Base-by-base conservation (phyloP, 768 basidiomycete species). In the Phaeotremella skinneri region DNA sequence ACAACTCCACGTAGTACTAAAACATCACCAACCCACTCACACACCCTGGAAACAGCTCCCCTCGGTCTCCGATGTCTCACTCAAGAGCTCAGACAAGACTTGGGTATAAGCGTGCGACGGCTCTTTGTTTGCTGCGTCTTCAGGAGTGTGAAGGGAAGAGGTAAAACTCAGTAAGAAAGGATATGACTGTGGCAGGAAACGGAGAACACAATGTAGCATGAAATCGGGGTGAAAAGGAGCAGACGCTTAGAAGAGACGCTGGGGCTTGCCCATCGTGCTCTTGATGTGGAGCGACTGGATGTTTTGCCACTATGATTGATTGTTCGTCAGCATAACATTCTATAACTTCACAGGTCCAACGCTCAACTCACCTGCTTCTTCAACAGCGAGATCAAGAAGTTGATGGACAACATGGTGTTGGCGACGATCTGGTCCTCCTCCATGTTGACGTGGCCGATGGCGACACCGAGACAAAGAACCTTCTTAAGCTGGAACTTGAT, bases 401-500 rank as follows among this genome's bases (percentile, higher is more conserved):
- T 99, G 84, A 98, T 94, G 80, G 90, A 90, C 76, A 99, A 81
- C 96, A 99, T 99, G 81, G 94, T 89, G 81, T 99, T 99, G 64
- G 79, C 88, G 69, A 98, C 84, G 63, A 98, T 89, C 80, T 97
- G 91, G 80, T 99, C 96, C 68, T 97, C 92, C 59, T 83, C 87
- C 93, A 99, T 97, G 78, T 94, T 84, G 78, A 94, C 84, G 81
- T 99, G 92, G 71, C 93, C 96, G 64, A 99, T 89, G 72, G 96
- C 96, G 67, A 98, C 94, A 82, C 92, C 96, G 81, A 99, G 83
- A 82, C 96, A 99, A 58, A 99, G 84, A 60, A 98, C 96, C 83
- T 78, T 78, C 85, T 97, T 97, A 56, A 98, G 85, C 84, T 97
- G 94, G 89, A 98, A 97, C 82, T 98, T 99, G 85, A 99, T 98